These are phyloP conservation scores for Linum tenue DNA, from an alignment of 345 rosid species.

Conservation along the genomic window DNA sequence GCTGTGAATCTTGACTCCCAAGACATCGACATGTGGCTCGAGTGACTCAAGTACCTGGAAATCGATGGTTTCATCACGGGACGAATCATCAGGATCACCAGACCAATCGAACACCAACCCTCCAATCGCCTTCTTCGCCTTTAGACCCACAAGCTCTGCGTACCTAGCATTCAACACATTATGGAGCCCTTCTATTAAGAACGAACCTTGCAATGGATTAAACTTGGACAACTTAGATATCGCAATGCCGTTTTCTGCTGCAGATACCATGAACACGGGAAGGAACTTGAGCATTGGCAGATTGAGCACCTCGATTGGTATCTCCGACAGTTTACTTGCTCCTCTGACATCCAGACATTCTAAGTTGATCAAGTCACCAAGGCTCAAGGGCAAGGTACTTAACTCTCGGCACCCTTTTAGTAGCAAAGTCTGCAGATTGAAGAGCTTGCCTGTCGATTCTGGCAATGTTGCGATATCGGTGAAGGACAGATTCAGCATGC, in stretches of 20 bases:
- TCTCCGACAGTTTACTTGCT: not conserved
- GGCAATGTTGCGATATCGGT: not conserved
- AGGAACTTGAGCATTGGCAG: not conserved
- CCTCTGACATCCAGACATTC: not conserved
- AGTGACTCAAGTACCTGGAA: no score
- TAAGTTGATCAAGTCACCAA: not conserved
- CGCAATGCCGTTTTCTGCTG: not conserved
- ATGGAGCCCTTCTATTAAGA: not conserved
- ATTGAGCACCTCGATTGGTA: not conserved
- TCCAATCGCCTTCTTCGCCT: not conserved
- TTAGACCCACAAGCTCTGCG: not conserved
- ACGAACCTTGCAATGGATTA: not conserved
- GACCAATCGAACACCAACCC: slow-evolving; percentile 1
- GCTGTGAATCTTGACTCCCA: no score
- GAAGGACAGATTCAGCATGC: not conserved
- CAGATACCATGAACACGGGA: not conserved
- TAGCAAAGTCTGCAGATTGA: slow-evolving; percentile 1
- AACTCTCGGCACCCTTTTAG: not conserved
- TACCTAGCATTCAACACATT: slow-evolving; percentile 5
- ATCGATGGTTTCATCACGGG: no score
- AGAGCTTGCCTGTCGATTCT: not conserved
- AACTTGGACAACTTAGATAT: not conserved
- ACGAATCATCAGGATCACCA: no score
- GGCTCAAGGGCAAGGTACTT: not conserved
- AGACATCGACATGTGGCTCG: no score